A percentile compares a stretch with the other conserved stretches of the same genome.
Evolutionary conservation across 2,329 filamentous ascomycete genomes (phyloP).

Genomic region (Nemania abortiva): DNA sequence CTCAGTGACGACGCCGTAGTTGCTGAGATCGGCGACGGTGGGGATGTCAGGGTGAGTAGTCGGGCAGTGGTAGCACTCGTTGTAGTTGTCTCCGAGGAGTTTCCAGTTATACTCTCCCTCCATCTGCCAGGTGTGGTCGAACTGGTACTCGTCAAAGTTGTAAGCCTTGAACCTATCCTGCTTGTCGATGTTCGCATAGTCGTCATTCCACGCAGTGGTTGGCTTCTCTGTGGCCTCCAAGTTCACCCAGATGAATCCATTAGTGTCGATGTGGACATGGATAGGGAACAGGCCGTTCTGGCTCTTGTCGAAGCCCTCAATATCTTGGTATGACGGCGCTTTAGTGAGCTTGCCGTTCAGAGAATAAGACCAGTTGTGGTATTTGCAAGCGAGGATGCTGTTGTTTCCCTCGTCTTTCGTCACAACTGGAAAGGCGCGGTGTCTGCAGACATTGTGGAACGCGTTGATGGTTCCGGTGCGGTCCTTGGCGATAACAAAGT

Average conservation of each 20-base stretch:
- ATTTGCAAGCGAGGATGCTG: constrained; percentile 68
- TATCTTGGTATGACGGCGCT: constrained; percentile 68
- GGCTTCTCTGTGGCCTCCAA: constrained; percentile 60
- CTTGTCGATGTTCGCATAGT: constrained; percentile 47
- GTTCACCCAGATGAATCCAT: constrained; percentile 71
- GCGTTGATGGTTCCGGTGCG: constrained; percentile 49
- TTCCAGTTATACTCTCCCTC: constrained; percentile 71
- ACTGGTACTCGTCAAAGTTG: constrained; percentile 64
- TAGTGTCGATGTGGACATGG: constrained; percentile 64
- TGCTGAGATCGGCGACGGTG: constrained; percentile 66
- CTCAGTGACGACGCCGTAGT: constrained; percentile 65
- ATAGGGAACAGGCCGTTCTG: constrained; percentile 68
- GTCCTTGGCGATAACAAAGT: constrained; percentile 39
- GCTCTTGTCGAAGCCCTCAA: constrained; percentile 67
- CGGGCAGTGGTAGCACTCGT: constrained; percentile 74
- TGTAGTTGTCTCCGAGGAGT: constrained; percentile 72
- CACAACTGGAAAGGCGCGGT: constrained; percentile 71
- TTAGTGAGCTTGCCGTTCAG: constrained; percentile 69
- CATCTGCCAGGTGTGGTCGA: constrained; percentile 70
- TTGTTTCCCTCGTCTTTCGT: constrained; percentile 62
- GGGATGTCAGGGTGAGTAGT: constrained; percentile 70
- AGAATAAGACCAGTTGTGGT: constrained; percentile 73
- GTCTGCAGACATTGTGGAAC: constrained; percentile 73
- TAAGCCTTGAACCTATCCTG: constrained; percentile 38
- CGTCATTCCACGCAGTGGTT: constrained; percentile 64